Conservation (phyloP, 441 rosid genomes). For the Lepidium campestre region DNA sequence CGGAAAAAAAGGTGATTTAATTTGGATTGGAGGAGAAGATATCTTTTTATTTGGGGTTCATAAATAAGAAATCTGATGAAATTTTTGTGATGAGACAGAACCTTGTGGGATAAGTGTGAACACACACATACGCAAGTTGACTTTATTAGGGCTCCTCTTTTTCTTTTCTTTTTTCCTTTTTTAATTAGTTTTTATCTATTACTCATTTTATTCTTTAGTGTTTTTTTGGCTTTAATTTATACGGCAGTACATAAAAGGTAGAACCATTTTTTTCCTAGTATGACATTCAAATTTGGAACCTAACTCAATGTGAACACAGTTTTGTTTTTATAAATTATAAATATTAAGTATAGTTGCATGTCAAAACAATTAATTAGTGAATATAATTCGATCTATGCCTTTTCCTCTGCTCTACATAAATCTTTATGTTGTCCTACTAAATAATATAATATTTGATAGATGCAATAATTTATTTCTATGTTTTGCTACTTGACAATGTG, state of each 20-base stretch:
- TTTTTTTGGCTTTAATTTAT: neutral
- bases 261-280: neutral
- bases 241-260: neutral
- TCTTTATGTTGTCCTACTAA: too few relatives aligned
- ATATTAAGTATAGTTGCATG: too few relatives aligned
- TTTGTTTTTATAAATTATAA: neutral
- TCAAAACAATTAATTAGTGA: too few relatives aligned
- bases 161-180: neutral
- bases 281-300: constrained; percentile 12
- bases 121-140: constrained; percentile 28
- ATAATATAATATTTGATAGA: too few relatives aligned
- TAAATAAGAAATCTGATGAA: constrained; percentile 19
- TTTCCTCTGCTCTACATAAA: too few relatives aligned
- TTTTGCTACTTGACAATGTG: neutral
- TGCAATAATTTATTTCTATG: neutral
- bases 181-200: neutral
- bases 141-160: constrained; percentile 8
- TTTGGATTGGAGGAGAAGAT: constrained; percentile 16
- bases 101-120: constrained; percentile 30
- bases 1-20: neutral
- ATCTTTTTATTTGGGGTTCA: neutral
- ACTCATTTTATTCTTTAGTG: neutral
- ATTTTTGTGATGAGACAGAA: constrained; percentile 13
- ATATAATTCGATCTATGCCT: too few relatives aligned
- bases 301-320: neutral